A percentile compares a stretch with the other conserved stretches of the same genome.
Conservation (phyloP, 1,139 yeast species). For the Candida sp. region DNA sequence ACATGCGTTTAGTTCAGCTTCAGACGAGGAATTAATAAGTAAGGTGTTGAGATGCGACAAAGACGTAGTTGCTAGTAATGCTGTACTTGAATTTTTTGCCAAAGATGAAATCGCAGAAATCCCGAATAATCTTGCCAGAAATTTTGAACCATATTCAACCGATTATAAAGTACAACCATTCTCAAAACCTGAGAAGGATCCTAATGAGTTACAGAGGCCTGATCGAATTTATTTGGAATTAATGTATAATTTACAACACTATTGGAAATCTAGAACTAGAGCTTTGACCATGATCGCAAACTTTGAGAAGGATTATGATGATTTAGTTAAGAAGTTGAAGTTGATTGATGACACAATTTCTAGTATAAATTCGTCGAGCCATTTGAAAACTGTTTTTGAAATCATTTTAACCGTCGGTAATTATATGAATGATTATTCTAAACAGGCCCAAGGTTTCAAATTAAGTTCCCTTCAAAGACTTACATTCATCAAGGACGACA, state of each 20-base stretch:
- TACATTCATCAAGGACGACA: constrained; percentile 74
- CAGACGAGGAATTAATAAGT: constrained; percentile 55
- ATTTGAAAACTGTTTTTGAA: constrained; percentile 65
- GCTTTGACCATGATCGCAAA: constrained; percentile 58
- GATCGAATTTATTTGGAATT: constrained; percentile 73
- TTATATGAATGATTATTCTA: constrained; percentile 76
- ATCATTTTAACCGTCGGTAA: constrained; percentile 81
- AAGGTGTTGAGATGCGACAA: constrained; percentile 64
- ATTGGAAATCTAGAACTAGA: constrained; percentile 79
- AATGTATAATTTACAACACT: constrained; percentile 71
- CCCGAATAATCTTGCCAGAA: constrained; percentile 58
- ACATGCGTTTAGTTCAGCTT: constrained; percentile 51
- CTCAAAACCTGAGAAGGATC: constrained; percentile 68
- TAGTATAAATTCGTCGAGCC: constrained; percentile 53
- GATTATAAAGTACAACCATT: constrained; percentile 47
- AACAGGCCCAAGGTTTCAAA: constrained; percentile 80
- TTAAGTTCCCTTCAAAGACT: constrained; percentile 71
- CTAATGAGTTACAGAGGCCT: constrained; percentile 69
- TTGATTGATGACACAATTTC: constrained; percentile 64
- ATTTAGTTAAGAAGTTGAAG: constrained; percentile 56
- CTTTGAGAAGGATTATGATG: constrained; percentile 72
- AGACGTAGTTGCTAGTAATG: constrained; percentile 51
- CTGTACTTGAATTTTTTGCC: constrained; percentile 68
- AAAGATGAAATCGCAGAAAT: constrained; percentile 68
- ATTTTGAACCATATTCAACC: constrained; percentile 64